Percentiles rank a stretch among this genome's conserved stretches.
Evolutionary conservation across 1,284 basidiomycete species (phyloP).

Genomic region (Marasmius fiardii): DNA sequence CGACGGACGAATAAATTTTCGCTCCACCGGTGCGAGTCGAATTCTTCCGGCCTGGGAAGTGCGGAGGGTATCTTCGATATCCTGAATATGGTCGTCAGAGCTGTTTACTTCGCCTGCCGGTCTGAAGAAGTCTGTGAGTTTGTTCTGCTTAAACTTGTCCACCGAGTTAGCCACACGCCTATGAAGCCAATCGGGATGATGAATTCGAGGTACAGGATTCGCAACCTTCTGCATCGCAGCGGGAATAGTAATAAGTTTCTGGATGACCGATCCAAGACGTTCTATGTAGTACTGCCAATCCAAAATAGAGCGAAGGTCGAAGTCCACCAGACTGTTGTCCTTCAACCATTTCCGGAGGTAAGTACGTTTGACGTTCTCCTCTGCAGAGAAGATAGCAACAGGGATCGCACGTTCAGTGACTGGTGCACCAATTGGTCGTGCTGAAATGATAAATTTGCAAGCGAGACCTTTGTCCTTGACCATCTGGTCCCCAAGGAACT

Average conservation of each 20-base stretch:
- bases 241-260: slow-evolving; percentile 99
- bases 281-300: slow-evolving; percentile 99
- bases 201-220: slow-evolving; percentile 95
- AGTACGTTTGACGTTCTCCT: slow-evolving; percentile 84
- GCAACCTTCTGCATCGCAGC: slow-evolving; percentile 97
- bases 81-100: slow-evolving; percentile 23
- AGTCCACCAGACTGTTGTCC: slow-evolving; percentile 84
- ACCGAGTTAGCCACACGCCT: slow-evolving; percentile 85
- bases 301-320: slow-evolving; percentile 92
- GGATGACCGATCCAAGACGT: slow-evolving; percentile 95
- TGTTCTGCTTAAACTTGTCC: slow-evolving; percentile 98
- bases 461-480: slow-evolving; percentile 99
- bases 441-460: slow-evolving; percentile 99
- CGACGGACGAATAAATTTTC: slow-evolving; percentile 37
- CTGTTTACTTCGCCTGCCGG: slow-evolving; percentile 35
- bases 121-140: slow-evolving; percentile 93
- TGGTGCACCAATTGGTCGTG: slow-evolving; percentile 89
- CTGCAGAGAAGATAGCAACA: slow-evolving; percentile 98
- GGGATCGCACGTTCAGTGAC: slow-evolving; percentile 98
- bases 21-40: slow-evolving; percentile 56
- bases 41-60: slow-evolving; percentile 27
- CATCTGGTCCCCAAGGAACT: slow-evolving; percentile 98
- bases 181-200: slow-evolving; percentile 97
- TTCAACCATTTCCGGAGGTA: slow-evolving; percentile 98
- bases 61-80: slow-evolving; percentile 11